Evolutionary conservation across 306 rosid species (phyloP).

Genomic region (Begonia peltatifolia): DNA sequence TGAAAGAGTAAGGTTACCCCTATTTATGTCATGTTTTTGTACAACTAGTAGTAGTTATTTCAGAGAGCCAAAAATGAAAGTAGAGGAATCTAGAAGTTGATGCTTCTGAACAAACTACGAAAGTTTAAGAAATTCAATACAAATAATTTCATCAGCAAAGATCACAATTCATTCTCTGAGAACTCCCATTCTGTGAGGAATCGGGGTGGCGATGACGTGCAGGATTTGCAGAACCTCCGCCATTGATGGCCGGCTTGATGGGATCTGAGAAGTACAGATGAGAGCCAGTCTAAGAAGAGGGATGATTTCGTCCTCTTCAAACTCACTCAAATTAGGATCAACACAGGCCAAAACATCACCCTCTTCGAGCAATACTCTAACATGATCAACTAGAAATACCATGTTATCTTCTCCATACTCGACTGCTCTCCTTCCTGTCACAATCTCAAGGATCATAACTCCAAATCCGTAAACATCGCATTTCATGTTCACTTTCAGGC

Average conservation of each 20-base stretch:
- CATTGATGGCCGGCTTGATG: slow-evolving; percentile 82
- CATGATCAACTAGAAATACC: slow-evolving; percentile 59
- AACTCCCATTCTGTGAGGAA: slow-evolving; percentile 52
- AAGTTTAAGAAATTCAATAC: too few relatives aligned
- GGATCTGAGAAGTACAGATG: slow-evolving; percentile 72
- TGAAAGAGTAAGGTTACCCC: too few relatives aligned
- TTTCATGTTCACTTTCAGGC: slow-evolving; percentile 72
- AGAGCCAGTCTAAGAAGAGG: slow-evolving; percentile 67
- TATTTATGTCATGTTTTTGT: too few relatives aligned
- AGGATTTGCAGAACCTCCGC: slow-evolving; percentile 71
- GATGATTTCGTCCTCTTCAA: slow-evolving; percentile 62
- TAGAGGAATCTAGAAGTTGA: too few relatives aligned
- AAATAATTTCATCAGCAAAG: too few relatives aligned
- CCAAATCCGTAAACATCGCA: slow-evolving; percentile 76
- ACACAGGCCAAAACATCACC: slow-evolving; percentile 66
- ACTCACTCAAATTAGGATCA: slow-evolving; percentile 49
- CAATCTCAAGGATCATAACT: slow-evolving; percentile 60
- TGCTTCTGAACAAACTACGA: too few relatives aligned
- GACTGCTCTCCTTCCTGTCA: slow-evolving; percentile 73
- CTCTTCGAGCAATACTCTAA: slow-evolving; percentile 53
- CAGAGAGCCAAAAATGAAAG: too few relatives aligned
- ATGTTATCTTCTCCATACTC: slow-evolving; percentile 80
- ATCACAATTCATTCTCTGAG: slow-evolving; percentile 12
- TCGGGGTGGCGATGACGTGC: slow-evolving; percentile 68
- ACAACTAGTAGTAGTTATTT: too few relatives aligned